Evolutionary conservation across 2,329 filamentous ascomycete species (phyloP).

Genomic region (Fusarium zealandicum): DNA sequence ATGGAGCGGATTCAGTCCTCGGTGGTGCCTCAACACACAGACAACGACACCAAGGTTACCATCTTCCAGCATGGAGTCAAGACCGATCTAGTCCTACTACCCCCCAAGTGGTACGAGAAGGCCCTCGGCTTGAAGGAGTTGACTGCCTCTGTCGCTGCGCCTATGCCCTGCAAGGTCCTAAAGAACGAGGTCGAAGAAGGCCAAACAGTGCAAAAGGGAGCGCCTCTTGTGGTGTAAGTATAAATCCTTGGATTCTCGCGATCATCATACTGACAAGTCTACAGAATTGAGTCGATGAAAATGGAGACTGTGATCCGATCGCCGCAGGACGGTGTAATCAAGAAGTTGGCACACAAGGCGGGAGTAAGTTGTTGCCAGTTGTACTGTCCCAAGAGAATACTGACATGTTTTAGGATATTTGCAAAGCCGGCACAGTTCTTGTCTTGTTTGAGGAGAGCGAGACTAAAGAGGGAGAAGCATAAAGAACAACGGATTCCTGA

Average conservation of each 20-base stretch:
- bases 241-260: slow-evolving; percentile 38
- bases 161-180: slow-evolving; percentile 97
- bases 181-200: slow-evolving; percentile 88
- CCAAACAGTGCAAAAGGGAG: slow-evolving; percentile 81
- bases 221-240: slow-evolving; percentile 81
- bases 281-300: slow-evolving; percentile 84
- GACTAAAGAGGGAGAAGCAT: slow-evolving; percentile 39
- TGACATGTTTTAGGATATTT: slow-evolving; percentile 67
- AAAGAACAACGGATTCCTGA: slow-evolving; percentile 18
- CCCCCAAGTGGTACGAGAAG: slow-evolving; percentile 84
- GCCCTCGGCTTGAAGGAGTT: slow-evolving; percentile 83
- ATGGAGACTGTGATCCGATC: slow-evolving; percentile 87
- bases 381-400: not conserved
- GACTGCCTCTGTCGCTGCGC: slow-evolving; percentile 83
- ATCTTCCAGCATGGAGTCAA: slow-evolving; percentile 77
- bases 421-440: slow-evolving; percentile 77
- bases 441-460: slow-evolving; percentile 72
- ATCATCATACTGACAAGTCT: slow-evolving; percentile 33
- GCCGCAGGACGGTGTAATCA: slow-evolving; percentile 74
- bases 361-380: slow-evolving; percentile 62
- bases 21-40: slow-evolving; percentile 66
- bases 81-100: slow-evolving; percentile 63
- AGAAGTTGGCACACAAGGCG: slow-evolving; percentile 76
- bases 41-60: slow-evolving; percentile 68
- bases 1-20: slow-evolving; percentile 81